Evolutionary conservation across 2,329 filamentous ascomycete species (phyloP).

Genomic region (Laburnicola sp.): DNA sequence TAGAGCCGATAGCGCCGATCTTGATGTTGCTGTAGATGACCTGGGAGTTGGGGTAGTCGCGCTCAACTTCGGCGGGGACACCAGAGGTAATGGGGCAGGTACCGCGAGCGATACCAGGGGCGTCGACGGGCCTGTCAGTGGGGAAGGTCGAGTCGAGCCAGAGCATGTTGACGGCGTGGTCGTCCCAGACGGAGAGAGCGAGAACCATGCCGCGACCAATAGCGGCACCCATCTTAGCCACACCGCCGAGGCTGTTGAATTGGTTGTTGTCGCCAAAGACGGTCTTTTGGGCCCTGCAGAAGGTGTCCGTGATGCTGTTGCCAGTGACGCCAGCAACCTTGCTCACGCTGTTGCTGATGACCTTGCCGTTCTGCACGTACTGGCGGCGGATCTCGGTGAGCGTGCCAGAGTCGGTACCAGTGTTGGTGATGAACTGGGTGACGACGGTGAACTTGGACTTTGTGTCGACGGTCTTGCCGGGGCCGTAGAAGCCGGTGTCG

Average conservation of each 20-base stretch:
- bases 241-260: conserved; percentile 62
- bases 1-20: conserved; percentile 8
- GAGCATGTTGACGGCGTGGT: conserved; percentile 69
- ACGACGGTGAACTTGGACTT: conserved; percentile 48
- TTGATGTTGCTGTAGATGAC: conserved; percentile 26
- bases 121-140: conserved; percentile 36
- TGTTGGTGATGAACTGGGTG: conserved; percentile 48
- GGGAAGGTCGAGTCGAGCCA: conserved; percentile 73
- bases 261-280: conserved; percentile 43
- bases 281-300: conserved; percentile 35
- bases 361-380: conserved; percentile 31
- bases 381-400: conserved; percentile 50
- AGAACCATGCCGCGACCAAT: conserved; percentile 63
- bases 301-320: conserved; percentile 32
- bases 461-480: conserved; percentile 50
- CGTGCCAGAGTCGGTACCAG: conserved; percentile 38
- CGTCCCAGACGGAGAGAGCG: conserved; percentile 65
- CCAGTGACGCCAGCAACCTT: conserved; percentile 41
- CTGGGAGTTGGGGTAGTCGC: conserved; percentile 10
- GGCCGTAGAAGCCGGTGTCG: conserved; percentile 63
- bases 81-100: conserved; percentile 15
- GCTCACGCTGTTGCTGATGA: conserved; percentile 46
- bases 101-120: conserved; percentile 29
- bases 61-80: conserved; percentile 21
- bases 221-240: conserved; percentile 58